Evolutionary conservation across 148 eudicot genomes (phyloP).

Genomic region (Amaranthus palmeri): DNA sequence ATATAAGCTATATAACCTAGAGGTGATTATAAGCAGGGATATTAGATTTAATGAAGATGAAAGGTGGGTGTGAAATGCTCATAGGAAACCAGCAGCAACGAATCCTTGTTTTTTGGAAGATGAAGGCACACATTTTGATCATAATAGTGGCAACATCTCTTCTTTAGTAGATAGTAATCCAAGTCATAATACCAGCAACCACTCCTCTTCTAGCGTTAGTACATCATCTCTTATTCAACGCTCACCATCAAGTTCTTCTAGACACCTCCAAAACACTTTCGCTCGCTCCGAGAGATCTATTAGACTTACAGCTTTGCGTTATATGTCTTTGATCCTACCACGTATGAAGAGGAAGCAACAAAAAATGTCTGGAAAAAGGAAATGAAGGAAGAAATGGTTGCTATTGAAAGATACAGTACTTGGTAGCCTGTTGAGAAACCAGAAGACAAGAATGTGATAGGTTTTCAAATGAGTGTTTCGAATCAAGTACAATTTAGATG

Average conservation of each 20-base stretch:
- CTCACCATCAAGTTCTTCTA: too few relatives aligned
- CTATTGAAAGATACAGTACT: conserved; percentile 5
- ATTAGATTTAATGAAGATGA: not conserved
- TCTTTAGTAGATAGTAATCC: too few relatives aligned
- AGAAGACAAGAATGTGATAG: conserved; percentile 9
- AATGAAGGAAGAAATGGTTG: conserved; percentile 13
- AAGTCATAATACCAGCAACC: too few relatives aligned
- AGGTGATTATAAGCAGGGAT: not conserved
- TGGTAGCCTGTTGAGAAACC: conserved; percentile 1
- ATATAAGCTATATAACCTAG: not conserved
- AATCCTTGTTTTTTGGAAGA: too few relatives aligned
- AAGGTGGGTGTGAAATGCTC: not conserved
- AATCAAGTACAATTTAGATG: not conserved
- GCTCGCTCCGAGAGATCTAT: not conserved
- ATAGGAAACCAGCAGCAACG: not conserved
- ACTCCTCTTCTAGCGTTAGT: too few relatives aligned
- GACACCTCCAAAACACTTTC: too few relatives aligned
- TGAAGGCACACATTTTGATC: too few relatives aligned
- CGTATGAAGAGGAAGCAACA: conserved; percentile 3
- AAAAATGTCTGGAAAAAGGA: conserved; percentile 1
- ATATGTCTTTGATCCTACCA: not conserved
- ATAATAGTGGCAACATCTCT: too few relatives aligned
- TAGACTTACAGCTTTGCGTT: not conserved
- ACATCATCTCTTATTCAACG: too few relatives aligned
- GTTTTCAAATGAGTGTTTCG: conserved; percentile 6